These are phyloP conservation scores for Noccaea bulbosa DNA, from an alignment of 345 rosid species.

Conservation along the genomic window DNA sequence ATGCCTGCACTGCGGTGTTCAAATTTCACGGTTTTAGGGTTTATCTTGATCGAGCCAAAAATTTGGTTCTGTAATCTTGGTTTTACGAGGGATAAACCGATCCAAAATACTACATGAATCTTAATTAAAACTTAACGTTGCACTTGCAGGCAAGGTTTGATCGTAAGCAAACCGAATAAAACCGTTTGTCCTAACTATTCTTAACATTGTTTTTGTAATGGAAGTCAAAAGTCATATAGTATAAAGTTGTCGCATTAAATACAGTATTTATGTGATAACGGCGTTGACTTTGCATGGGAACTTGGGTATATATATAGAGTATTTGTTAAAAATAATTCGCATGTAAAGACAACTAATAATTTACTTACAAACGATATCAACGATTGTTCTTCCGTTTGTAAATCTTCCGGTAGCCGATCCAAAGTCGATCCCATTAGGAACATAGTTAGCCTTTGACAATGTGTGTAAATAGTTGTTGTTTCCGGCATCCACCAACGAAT, in stretches of 20 bases:
- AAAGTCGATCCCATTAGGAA: constrained; percentile 76
- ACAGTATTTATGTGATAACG: constrained; percentile 5
- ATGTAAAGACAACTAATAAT: neutral
- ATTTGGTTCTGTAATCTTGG: neutral
- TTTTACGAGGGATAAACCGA: constrained; percentile 2
- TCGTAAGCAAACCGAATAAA: neutral
- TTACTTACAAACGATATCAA: constrained; percentile 62
- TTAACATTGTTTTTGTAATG: neutral
- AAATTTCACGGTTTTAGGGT: constrained; percentile 31
- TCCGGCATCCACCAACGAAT: constrained; percentile 76
- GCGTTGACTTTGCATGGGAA: constrained; percentile 31
- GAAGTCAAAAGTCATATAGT: constrained; percentile 23
- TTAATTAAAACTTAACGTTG: neutral
- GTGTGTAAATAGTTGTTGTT: constrained; percentile 73
- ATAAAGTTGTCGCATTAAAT: constrained; percentile 15
- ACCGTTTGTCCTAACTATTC: neutral
- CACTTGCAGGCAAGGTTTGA: neutral
- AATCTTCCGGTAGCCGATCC: constrained; percentile 53
- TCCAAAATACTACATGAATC: neutral
- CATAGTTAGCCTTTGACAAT: constrained; percentile 62
- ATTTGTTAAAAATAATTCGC: neutral
- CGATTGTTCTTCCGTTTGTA: constrained; percentile 79
- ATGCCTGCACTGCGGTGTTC: constrained; percentile 53
- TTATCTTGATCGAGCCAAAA: neutral
- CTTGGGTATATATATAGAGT: neutral